Evolutionary conservation across 495 filamentous ascomycete species (phyloP).

Genomic region (Cercophora scortea): DNA sequence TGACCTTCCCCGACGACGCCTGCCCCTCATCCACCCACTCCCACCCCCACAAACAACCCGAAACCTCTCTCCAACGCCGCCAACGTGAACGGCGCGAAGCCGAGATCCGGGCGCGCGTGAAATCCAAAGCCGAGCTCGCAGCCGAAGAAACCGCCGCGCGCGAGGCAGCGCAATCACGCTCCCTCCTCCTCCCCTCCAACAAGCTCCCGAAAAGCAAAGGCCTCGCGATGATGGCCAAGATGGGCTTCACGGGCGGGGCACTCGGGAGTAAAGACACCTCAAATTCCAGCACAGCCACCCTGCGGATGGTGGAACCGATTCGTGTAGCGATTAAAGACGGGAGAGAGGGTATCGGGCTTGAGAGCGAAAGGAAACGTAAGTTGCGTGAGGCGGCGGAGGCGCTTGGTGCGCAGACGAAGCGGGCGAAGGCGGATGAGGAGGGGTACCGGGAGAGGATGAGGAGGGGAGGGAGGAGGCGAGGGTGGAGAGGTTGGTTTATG

Average conservation of each 20-base stretch:
- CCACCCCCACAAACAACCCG: constrained; percentile 16
- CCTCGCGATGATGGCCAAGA: constrained; percentile 90
- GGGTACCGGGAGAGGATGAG: constrained; percentile 71
- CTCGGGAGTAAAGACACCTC: constrained; percentile 39
- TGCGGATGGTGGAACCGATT: constrained; percentile 53
- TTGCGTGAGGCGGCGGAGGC: constrained; percentile 56
- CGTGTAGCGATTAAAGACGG: constrained; percentile 66
- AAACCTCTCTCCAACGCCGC: constrained; percentile 51
- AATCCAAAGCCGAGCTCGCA: constrained; percentile 77
- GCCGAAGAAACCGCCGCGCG: constrained; percentile 60
- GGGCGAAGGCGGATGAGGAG: constrained; percentile 58
- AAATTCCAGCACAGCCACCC: background rate
- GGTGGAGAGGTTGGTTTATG: constrained; percentile 56
- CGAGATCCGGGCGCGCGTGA: constrained; percentile 51
- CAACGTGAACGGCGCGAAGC: constrained; percentile 48
- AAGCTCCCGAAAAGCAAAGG: constrained; percentile 56
- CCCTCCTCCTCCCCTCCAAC: constrained; percentile 42
- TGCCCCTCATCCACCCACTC: background rate
- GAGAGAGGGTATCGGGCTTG: constrained; percentile 77
- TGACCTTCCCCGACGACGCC: constrained; percentile 41
- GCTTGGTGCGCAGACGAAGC: constrained; percentile 45
- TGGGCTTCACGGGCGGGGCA: constrained; percentile 76
- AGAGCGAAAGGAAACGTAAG: constrained; percentile 75
- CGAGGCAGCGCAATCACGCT: constrained; percentile 64
- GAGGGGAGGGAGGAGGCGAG: constrained; percentile 59